phyloP scores from a whole-genome alignment of 345 rosid species.

The Syzygium oleosum region DNA sequence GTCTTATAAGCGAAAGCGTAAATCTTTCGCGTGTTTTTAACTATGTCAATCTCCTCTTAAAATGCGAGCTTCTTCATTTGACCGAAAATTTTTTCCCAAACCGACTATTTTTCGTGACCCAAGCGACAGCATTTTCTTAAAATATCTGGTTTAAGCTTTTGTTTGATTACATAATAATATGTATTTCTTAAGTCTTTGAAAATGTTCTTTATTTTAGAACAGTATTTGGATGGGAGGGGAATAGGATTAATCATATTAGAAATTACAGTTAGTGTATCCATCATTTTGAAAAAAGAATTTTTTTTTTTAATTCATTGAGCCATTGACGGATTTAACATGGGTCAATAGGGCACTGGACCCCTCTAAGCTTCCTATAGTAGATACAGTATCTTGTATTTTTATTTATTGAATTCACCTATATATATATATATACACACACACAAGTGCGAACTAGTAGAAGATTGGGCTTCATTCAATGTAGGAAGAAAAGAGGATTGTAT shows the following conservation, averaged over 20 bases:
- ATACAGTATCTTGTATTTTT: not conserved
- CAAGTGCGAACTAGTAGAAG: not conserved
- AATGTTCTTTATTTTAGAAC: not conserved
- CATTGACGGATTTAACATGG: not conserved
- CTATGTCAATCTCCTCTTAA: not conserved
- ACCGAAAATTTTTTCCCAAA: not conserved
- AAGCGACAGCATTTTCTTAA: not conserved
- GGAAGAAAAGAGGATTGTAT: not conserved
- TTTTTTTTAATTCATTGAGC: not conserved
- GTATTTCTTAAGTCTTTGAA: not conserved
- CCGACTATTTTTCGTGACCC: not conserved
- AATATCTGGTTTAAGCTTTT: not conserved
- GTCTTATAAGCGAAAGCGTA: rapidly evolving
- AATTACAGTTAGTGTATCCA: not conserved
- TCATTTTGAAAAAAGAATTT: not conserved
- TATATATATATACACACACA: not conserved
- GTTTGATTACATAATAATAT: not conserved
- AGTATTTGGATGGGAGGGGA: not conserved
- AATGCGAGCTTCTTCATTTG: not conserved
- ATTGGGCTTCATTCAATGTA: not conserved
- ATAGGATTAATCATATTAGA: not conserved
- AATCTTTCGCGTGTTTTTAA: not conserved
- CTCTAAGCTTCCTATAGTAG: not conserved
- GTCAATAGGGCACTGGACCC: not conserved
- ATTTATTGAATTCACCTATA: not conserved